Evolutionary conservation across 768 basidiomycete genomes (phyloP).

Genomic region (Hirschioporus abietinus): DNA sequence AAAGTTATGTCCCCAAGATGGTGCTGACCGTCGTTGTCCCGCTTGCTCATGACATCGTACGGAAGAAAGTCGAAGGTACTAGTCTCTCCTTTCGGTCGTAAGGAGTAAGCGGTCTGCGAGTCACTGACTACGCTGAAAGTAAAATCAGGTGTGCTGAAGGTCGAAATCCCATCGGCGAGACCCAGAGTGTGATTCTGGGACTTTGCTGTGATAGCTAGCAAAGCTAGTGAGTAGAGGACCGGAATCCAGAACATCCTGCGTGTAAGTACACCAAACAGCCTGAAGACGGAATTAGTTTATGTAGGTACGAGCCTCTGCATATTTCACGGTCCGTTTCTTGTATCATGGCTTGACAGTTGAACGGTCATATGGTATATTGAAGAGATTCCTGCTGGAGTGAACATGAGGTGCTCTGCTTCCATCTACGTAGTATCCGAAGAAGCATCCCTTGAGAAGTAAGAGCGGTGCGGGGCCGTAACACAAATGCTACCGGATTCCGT

Average conservation of each 20-base stretch:
- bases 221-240: neutral
- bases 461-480: neutral
- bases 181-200: slow-evolving; percentile 29
- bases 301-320: neutral
- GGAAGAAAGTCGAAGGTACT: slow-evolving; percentile 48
- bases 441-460: neutral
- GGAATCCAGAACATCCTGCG: neutral
- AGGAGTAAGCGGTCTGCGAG: slow-evolving; percentile 51
- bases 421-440: neutral
- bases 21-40: slow-evolving; percentile 43
- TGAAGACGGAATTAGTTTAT: neutral
- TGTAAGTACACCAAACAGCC: neutral
- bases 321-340: neutral
- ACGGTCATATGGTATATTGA: neutral
- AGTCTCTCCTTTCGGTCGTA: slow-evolving; percentile 28
- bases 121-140: slow-evolving; percentile 45
- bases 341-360: neutral
- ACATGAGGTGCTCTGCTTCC: neutral
- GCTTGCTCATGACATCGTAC: slow-evolving; percentile 42
- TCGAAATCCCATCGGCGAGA: slow-evolving; percentile 40
- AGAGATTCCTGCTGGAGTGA: neutral
- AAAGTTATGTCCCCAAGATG: slow-evolving; percentile 55
- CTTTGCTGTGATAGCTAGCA: neutral
- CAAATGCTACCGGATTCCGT: neutral
- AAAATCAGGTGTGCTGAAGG: slow-evolving; percentile 42